These are phyloP conservation scores for Leccinum subgranulosum DNA, from an alignment of 768 basidiomycete species.

Conservation along the genomic window DNA sequence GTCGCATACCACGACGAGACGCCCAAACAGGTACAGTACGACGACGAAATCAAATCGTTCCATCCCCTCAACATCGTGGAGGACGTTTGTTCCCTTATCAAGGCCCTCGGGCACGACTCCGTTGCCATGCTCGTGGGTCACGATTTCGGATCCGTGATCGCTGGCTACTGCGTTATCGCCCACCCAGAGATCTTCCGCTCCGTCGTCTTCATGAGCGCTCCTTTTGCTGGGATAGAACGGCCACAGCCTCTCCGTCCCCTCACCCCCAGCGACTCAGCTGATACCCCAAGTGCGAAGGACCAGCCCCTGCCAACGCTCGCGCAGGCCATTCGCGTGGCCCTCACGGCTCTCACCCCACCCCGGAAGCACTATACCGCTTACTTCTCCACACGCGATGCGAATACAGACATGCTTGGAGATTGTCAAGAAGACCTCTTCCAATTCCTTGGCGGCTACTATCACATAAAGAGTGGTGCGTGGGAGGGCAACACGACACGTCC, in stretches of 20 bases:
- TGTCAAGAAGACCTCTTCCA: constrained; percentile 14
- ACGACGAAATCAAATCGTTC: constrained; percentile 50
- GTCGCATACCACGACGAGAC: constrained; percentile 24
- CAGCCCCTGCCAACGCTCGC: constrained; percentile 7
- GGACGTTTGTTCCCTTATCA: constrained; percentile 51
- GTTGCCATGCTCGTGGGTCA: constrained; percentile 56
- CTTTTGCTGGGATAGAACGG: constrained; percentile 47
- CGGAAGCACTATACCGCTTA: constrained; percentile 58
- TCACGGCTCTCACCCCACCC: constrained; percentile 45
- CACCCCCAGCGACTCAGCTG: constrained; percentile 1
- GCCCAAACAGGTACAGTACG: constrained; percentile 32
- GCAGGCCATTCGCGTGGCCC: constrained; percentile 10
- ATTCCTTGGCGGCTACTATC: constrained; percentile 30
- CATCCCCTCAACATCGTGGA: constrained; percentile 48
- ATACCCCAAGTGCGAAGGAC: constrained; percentile 5
- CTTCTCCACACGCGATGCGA: constrained; percentile 45
- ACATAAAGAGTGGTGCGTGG: constrained; percentile 60
- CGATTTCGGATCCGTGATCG: constrained; percentile 55
- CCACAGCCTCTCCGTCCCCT: constrained; percentile 15
- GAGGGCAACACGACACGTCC: constrained; percentile 38
- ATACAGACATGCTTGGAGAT: constrained; percentile 38
- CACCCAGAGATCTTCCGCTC: constrained; percentile 54
- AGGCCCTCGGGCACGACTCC: constrained; percentile 45
- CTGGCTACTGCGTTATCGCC: constrained; percentile 50
- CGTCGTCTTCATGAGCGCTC: constrained; percentile 58